A percentile compares a stretch with the other conserved stretches of the same genome.
Conservation (phyloP, 257 asterid genomes). For the Cinchona pubescens region DNA sequence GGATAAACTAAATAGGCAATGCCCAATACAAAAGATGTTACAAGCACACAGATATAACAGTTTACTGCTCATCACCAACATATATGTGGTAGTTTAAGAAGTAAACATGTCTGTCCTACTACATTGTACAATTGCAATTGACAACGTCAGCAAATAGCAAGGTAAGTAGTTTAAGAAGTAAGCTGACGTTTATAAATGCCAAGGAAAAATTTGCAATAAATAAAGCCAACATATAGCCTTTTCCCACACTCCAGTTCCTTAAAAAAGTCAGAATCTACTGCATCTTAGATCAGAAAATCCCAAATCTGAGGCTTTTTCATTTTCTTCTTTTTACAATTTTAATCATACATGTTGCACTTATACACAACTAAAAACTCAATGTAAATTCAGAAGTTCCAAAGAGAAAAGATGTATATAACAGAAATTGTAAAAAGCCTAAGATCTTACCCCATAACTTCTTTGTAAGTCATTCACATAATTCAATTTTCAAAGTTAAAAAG, state of each 20-base stretch:
- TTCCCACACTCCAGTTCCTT: no score
- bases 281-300: not conserved
- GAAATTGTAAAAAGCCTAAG: not conserved
- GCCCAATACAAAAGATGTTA: not conserved
- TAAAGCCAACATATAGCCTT: no score
- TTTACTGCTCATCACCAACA: not conserved
- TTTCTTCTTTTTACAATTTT: not conserved
- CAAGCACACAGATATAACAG: not conserved
- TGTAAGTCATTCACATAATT: no score
- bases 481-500: no score
- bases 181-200: not conserved
- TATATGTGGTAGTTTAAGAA: not conserved
- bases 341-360: not conserved
- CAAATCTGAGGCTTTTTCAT: not conserved
- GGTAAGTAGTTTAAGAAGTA: not conserved
- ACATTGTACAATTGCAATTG: not conserved
- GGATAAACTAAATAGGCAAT: conserved; percentile 4
- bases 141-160: not conserved
- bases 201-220: no score
- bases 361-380: not conserved
- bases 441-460: not conserved
- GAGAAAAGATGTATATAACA: not conserved
- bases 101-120: no score
- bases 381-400: not conserved
- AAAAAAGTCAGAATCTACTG: not conserved